These are phyloP conservation scores for Cystofilobasidium ferigula DNA, from an alignment of 768 basidiomycete genomes.

Conservation along the genomic window DNA sequence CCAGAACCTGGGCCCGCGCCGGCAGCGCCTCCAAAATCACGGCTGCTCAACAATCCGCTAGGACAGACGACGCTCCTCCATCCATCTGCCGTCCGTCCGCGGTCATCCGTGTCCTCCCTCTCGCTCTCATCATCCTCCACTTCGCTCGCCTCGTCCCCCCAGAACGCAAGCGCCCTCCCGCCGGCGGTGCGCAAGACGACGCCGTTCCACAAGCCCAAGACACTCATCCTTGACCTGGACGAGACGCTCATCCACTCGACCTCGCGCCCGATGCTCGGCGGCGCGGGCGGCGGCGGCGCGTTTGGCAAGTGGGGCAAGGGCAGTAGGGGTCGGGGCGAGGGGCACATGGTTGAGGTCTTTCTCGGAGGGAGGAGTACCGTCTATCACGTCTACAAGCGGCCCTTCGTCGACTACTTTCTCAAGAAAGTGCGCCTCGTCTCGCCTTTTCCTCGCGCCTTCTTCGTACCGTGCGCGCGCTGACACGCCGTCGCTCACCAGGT, in stretches of 20 bases:
- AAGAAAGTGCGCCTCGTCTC: conserved; percentile 51
- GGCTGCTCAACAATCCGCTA: neutral
- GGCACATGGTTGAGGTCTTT: conserved; percentile 86
- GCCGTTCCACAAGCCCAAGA: conserved; percentile 75
- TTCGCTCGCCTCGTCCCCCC: conserved; percentile 1
- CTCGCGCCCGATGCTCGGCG: conserved; percentile 43
- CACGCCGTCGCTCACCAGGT: conserved; percentile 48
- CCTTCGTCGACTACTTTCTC: conserved; percentile 90
- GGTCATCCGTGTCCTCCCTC: neutral
- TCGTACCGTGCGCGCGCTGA: neutral
- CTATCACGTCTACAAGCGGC: conserved; percentile 97
- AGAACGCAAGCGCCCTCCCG: no score
- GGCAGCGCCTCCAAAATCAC: neutral
- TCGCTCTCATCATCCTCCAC: conserved; percentile 4
- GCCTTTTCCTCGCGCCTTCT: no score
- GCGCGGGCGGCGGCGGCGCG: neutral
- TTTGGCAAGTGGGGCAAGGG: conserved; percentile 9
- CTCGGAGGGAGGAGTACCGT: conserved; percentile 75
- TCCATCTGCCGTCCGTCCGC: neutral
- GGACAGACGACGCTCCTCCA: neutral
- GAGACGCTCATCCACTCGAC: conserved; percentile 98
- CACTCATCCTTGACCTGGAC: conserved; percentile 90
- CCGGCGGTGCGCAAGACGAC: conserved; percentile 35
- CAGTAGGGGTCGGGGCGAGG: conserved; percentile 50
- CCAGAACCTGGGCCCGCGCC: neutral